These are phyloP conservation scores for Eucalyptus fibrosa DNA, from an alignment of 345 rosid genomes.

Conservation along the genomic window DNA sequence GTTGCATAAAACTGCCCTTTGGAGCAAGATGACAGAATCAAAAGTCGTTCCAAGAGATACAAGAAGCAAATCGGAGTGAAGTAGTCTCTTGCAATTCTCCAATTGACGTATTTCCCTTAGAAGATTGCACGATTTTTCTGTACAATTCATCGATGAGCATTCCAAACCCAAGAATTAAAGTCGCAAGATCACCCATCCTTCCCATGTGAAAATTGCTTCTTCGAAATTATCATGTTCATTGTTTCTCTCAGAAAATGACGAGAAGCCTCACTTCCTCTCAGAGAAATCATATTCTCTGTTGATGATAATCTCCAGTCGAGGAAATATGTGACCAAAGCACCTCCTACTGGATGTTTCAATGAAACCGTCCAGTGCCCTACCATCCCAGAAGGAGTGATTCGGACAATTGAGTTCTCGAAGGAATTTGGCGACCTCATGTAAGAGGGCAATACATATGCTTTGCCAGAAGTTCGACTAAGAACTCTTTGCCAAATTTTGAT, in stretches of 20 bases:
- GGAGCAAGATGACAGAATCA: slow-evolving; percentile 1
- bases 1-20: slow-evolving; percentile 2
- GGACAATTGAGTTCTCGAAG: slow-evolving; percentile 5
- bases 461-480: background rate
- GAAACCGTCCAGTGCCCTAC: background rate
- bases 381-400: background rate
- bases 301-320: slow-evolving; percentile 18
- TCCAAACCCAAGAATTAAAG: slow-evolving; percentile 28
- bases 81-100: slow-evolving; percentile 8
- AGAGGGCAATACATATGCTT: slow-evolving; percentile 1
- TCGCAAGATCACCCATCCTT: slow-evolving; percentile 12
- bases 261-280: slow-evolving; percentile 9
- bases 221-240: background rate
- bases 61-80: slow-evolving; percentile 32
- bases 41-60: slow-evolving; percentile 26
- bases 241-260: slow-evolving; percentile 6
- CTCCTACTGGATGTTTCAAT: background rate
- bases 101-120: slow-evolving; percentile 3
- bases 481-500: background rate
- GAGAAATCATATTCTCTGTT: slow-evolving; percentile 7
- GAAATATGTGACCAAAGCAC: slow-evolving; percentile 10
- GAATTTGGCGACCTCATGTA: slow-evolving; percentile 15
- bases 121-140: background rate
- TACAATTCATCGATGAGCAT: background rate
- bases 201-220: slow-evolving; percentile 7